Percentiles rank a stretch among this genome's conserved stretches.
Evolutionary conservation across 306 rosid species (phyloP).

Genomic region (Vigna nakashimae): DNA sequence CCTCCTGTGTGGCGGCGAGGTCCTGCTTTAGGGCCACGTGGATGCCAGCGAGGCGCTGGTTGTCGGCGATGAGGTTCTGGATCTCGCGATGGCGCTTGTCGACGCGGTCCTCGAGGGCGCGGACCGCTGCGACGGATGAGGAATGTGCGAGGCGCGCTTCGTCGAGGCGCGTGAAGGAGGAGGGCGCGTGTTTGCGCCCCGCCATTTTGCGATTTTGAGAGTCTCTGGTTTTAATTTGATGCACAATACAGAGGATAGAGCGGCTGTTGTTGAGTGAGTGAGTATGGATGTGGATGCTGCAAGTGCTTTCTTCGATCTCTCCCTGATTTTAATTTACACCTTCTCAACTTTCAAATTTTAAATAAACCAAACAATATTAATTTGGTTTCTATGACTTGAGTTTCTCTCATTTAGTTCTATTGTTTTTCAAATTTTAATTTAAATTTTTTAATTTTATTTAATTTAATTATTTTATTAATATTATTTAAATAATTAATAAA

Average conservation of each 20-base stretch:
- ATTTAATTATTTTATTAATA: too few relatives aligned
- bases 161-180: slow-evolving; percentile 44
- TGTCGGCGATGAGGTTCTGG: slow-evolving; percentile 76
- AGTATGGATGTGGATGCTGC: background rate
- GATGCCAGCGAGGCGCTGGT: slow-evolving; percentile 83
- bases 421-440: too few relatives aligned
- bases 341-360: too few relatives aligned
- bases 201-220: slow-evolving; percentile 28
- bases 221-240: background rate
- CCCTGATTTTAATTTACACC: too few relatives aligned
- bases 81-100: slow-evolving; percentile 72
- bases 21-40: slow-evolving; percentile 93
- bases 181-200: slow-evolving; percentile 41
- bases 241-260: background rate
- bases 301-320: too few relatives aligned
- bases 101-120: slow-evolving; percentile 67
- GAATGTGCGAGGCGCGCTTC: slow-evolving; percentile 45
- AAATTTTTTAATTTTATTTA: too few relatives aligned
- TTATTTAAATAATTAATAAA: too few relatives aligned
- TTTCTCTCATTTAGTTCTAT: too few relatives aligned
- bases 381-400: too few relatives aligned
- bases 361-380: too few relatives aligned
- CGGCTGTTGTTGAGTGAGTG: background rate
- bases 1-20: slow-evolving; percentile 64
- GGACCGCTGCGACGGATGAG: slow-evolving; percentile 39